Evolutionary conservation across 2,329 filamentous ascomycete genomes (phyloP), one percentile per base, ranked within the genome.

Genomic region (Colletotrichum costaricense): DNA sequence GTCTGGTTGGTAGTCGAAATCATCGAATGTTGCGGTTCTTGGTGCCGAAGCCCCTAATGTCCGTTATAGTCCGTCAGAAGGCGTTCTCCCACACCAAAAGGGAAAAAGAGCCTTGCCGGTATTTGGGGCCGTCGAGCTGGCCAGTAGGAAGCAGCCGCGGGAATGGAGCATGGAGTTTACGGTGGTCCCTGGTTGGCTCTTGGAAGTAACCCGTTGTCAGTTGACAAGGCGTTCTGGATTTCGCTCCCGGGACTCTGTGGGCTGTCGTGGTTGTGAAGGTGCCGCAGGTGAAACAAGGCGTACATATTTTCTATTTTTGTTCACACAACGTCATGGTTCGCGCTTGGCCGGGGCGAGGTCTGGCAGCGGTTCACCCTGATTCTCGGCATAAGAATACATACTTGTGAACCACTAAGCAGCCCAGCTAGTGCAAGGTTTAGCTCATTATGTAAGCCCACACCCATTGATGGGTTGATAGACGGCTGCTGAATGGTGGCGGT

Each of bases 231-330:
- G 28, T 63, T 35, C 19, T 35, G 60, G 60, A 11, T n/a, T 33
- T 54, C 42, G 7, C 35, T 28, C 30, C 19, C 57, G 19, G 60
- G 67, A 65, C 42, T 69, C 19, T 33, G 57, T 60, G 67, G 22
- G 59, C 12, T 55, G 59, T 49, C 42, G 19, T 49, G 42, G 42
- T n/a, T 49, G 42, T 49, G 42, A n/a, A 70, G 54, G 59, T 55
- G 56, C 46, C 55, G 70, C 55, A 70, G 60, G 60, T 70, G 70
- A 73, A 73, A 70, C 70, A 73, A 56, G 60, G 60, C 67, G 70
- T 22, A 33, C 70, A 55, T 11, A 49, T 65, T 57, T 73, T 73
- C 70, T 73, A 73, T 73, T 73, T 73, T 73, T 70, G 70, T 59
- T 42, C 49, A 52, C 59, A 52, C 19, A 62, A 73, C 70, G 70